These are phyloP conservation scores for Trichodelitschia bisporula DNA, from an alignment of 495 filamentous ascomycete species.

Conservation along the genomic window DNA sequence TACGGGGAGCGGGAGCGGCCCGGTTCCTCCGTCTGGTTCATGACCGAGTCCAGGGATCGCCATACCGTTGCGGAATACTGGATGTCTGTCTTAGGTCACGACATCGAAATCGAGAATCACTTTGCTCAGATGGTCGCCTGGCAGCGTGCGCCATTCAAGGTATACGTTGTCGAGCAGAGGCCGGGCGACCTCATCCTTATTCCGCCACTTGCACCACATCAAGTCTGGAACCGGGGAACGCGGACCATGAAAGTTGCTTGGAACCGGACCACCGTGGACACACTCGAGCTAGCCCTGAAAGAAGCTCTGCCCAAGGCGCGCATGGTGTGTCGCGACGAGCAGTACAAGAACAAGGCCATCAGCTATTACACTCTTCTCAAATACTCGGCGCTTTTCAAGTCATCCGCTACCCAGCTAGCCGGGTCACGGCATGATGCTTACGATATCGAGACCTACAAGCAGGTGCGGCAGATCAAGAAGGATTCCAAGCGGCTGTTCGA, in stretches of 20 bases:
- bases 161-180: conserved; percentile 78
- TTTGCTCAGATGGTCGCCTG: conserved; percentile 87
- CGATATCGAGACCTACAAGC: conserved; percentile 15
- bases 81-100: conserved; percentile 70
- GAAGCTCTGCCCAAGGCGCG: conserved; percentile 73
- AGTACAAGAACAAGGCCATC: conserved; percentile 96
- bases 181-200: conserved; percentile 89
- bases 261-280: conserved; percentile 91
- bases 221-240: conserved; percentile 94
- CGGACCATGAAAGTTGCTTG: conserved; percentile 91
- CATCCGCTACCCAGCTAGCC: conserved; percentile 16
- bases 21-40: conserved; percentile 91
- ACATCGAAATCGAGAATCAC: conserved; percentile 87
- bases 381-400: conserved; percentile 40
- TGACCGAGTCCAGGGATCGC: conserved; percentile 83
- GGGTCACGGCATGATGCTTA: no score
- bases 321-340: conserved; percentile 90
- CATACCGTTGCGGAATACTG: conserved; percentile 78
- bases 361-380: conserved; percentile 61
- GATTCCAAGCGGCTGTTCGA: conserved; percentile 61
- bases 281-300: conserved; percentile 55
- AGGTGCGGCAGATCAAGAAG: conserved; percentile 37
- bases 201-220: conserved; percentile 88
- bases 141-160: conserved; percentile 75
- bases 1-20: conserved; percentile 42